Evolutionary conservation across 805 yeast genomes (phyloP), one percentile per base, ranked within the genome.

Genomic region (Cyberlindnera maritima): DNA sequence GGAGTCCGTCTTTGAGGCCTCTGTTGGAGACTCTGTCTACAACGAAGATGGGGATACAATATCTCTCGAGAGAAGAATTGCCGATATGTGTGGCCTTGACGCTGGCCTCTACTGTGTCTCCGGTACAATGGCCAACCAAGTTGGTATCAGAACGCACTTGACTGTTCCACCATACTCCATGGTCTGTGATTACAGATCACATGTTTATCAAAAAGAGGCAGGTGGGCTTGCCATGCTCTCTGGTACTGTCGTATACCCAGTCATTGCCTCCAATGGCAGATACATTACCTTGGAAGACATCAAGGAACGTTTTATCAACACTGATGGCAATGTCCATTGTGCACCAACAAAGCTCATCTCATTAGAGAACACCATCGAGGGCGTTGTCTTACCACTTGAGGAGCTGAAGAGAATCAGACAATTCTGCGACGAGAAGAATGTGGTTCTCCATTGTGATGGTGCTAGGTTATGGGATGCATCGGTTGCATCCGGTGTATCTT

Each of bases 381-480:
- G 97, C 19, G 74, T 85, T 31, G 68, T 90, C 39, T 75, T 79
- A 65, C 97, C 97, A n/a, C 59, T 85, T 38, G 92, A 85, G 29
- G 97, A 91, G 65, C 75, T 91, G 46, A 68, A 72, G 51, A 76
- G 80, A 52, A 91, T 91, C 57, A 76, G 84, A 43, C 75, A 69
- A 40, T 91, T 87, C 75, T 88, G 94, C 55, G 71, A 72, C 46
- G 76, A 69, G 31, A 75, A 83, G 56, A 74, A 73, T 48, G 69
- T 88, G 45, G 75, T 71, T 46, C 66, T 90, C 58, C 97, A 91
- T 60, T 79, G 90, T 58, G 98, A 91, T 64, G 98, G 98, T 54
- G 98, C 98, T 15, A 77, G 98, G 57, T 70, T 91, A 45, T 90
- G 96, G 94, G 88, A 91, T 61, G 97, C 97, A 11, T 72, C 81